phyloP scores from a whole-genome alignment of 345 rosid genomes.

The Hevea brasiliensis region DNA sequence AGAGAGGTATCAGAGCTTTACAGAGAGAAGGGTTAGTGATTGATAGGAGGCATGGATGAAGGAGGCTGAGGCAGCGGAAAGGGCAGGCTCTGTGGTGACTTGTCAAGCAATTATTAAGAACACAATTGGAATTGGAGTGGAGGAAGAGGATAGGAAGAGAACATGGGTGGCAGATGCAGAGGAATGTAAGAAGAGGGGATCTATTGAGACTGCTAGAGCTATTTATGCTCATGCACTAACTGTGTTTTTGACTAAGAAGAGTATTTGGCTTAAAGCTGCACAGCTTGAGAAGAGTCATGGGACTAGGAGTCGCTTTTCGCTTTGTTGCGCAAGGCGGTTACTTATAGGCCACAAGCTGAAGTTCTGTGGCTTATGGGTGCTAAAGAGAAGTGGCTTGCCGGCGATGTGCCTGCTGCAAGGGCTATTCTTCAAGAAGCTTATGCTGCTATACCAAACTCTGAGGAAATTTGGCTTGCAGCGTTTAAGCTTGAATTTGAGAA shows the following conservation, averaged over 20 bases:
- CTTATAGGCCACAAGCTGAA: constrained; percentile 89
- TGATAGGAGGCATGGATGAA: constrained; percentile 93
- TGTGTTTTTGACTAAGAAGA: constrained; percentile 87
- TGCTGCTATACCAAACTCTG: constrained; percentile 87
- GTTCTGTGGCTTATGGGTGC: constrained; percentile 99
- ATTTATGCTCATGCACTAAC: constrained; percentile 83
- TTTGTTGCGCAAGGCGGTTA: constrained; percentile 76
- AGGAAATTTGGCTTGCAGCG: constrained; percentile 96
- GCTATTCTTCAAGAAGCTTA: constrained; percentile 93
- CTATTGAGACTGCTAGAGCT: constrained; percentile 90
- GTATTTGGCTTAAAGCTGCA: constrained; percentile 93
- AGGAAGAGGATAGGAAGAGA: constrained; percentile 94
- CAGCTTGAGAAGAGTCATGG: constrained; percentile 97
- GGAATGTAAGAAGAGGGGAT: constrained; percentile 89
- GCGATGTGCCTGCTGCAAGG: constrained; percentile 91
- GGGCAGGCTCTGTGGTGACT: constrained; percentile 77
- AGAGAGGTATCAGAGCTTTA: constrained; percentile 82
- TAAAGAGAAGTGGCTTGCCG: constrained; percentile 97
- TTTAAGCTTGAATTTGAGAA: constrained; percentile 98
- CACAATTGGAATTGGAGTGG: constrained; percentile 85
- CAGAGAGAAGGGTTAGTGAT: constrained; percentile 84
- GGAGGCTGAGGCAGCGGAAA: constrained; percentile 90
- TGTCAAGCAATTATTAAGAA: constrained; percentile 79
- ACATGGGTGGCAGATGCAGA: constrained; percentile 99
- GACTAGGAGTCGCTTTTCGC: constrained; percentile 89